Conservation (phyloP, 179 eudicot species). For the Sideroxylon spinosum region DNA sequence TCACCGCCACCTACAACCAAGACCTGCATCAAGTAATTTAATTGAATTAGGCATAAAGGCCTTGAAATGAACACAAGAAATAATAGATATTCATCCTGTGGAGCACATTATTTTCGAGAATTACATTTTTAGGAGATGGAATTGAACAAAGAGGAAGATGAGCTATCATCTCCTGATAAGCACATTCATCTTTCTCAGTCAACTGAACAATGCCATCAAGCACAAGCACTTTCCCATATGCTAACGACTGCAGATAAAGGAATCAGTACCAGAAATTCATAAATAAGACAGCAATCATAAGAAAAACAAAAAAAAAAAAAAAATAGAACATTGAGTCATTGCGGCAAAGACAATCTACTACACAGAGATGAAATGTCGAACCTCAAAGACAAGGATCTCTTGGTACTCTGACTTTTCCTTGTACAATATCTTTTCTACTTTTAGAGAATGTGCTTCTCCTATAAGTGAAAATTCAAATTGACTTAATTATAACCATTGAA, state of each 20-base stretch:
- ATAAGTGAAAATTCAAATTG: slow-evolving; percentile 16
- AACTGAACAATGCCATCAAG: slow-evolving; percentile 91
- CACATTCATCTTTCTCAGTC: slow-evolving; percentile 90
- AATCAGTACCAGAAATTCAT: not conserved
- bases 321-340: not conserved
- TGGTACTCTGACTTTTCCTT: slow-evolving; percentile 76
- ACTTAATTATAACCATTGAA: not conserved
- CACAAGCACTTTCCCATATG: slow-evolving; percentile 83
- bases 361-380: slow-evolving; percentile 18
- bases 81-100: not conserved
- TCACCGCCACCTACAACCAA: slow-evolving; percentile 99
- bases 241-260: slow-evolving; percentile 49
- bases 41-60: not conserved
- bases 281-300: not conserved
- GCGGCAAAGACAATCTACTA: not conserved
- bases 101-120: not conserved
- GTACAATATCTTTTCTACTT: slow-evolving; percentile 75
- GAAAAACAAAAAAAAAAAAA: not conserved
- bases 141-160: slow-evolving; percentile 98
- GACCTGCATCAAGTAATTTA: slow-evolving; percentile 50
- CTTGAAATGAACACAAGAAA: not conserved
- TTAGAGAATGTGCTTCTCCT: slow-evolving; percentile 95
- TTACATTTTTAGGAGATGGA: slow-evolving; percentile 75
- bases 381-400: slow-evolving; percentile 90
- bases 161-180: slow-evolving; percentile 91